Evolutionary conservation across 306 rosid genomes (phyloP).

Genomic region (Trifolium fragiferum): DNA sequence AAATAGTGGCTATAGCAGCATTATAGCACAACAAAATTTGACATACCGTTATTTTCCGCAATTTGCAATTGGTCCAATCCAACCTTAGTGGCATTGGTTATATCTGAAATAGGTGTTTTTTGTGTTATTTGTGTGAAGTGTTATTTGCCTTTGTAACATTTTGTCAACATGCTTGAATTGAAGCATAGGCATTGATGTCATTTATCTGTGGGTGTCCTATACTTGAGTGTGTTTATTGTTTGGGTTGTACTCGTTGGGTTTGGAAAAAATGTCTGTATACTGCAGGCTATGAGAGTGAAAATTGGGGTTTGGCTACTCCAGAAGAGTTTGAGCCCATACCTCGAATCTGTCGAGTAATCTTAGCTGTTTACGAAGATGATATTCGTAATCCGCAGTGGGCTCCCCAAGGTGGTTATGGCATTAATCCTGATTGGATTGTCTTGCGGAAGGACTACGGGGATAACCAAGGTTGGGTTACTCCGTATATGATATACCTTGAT

Average conservation of each 20-base stretch:
- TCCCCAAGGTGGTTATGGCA: constrained; percentile 87
- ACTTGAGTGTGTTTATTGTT: constrained; percentile 88
- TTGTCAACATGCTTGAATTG: constrained; percentile 38
- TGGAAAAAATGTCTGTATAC: constrained; percentile 87
- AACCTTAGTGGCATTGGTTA: constrained; percentile 36
- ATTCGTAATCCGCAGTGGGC: constrained; percentile 82
- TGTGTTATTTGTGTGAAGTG: constrained; percentile 13
- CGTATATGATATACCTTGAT: constrained; percentile 85
- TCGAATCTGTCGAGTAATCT: constrained; percentile 73
- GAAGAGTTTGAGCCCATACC: constrained; percentile 95
- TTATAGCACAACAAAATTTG: neutral
- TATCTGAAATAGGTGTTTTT: neutral
- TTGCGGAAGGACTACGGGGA: constrained; percentile 66
- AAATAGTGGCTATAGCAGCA: neutral
- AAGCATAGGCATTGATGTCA: constrained; percentile 75
- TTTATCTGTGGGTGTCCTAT: constrained; percentile 78
- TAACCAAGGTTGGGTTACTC: constrained; percentile 74
- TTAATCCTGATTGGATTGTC: constrained; percentile 79
- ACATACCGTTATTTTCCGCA: neutral
- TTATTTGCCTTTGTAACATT: constrained; percentile 26
- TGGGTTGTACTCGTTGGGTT: constrained; percentile 91
- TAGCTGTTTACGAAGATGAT: constrained; percentile 79
- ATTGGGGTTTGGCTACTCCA: constrained; percentile 82
- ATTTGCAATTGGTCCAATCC: neutral
- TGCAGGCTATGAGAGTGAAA: constrained; percentile 92